Base-by-base conservation (phyloP, 305 asterid genomes). In the Salvia sclarea region DNA sequence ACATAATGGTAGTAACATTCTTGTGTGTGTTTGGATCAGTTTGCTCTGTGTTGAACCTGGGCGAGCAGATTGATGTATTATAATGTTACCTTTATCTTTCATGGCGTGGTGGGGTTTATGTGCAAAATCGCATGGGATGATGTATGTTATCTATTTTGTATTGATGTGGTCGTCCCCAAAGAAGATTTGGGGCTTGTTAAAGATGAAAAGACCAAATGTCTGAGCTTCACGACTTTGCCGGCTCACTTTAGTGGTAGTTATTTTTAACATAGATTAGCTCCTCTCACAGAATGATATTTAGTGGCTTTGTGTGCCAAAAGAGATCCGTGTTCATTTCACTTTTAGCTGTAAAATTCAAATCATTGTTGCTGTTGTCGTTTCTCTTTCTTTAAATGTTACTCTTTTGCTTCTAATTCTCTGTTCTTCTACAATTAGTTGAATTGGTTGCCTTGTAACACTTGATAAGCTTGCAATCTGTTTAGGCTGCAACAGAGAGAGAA, bases 401-500 rank as follows among this genome's bases (percentile, higher is more conserved):
- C 52, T 20, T 37, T 72, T 49, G n/a, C 57, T 53, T 61, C 44
- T 64, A 13, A 53, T 20, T 33, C 55, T 60, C 25, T 49, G 1
- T 69, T 55, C 9, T 17, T 49, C 13, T 17, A 28, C 38, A 43
- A 21, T 71, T 52, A 47, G 17, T n/a, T 67, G 52, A 60, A 28
- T 30, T 59, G 53, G 37, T 64, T 38, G 38, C 55, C 21, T 8
- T 8, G 58, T 70, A 14, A 70, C 37, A 25, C 30, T 72, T 16
- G 62, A 44, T 55, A 21, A 38, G 38, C 60, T 70, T 77, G 62
- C 41, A 66, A 56, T 59, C 47, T 69, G 48, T 61, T 75, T 75
- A 90, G 97, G 86, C 82, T 18, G 94, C 80, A 80, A 90, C 97
- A 2, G 88, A 86, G 43, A 85, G 86, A 71, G 95, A 88, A 80